Base-by-base conservation (phyloP, 176 grass and related monocot species). In the Eleusine indica region DNA sequence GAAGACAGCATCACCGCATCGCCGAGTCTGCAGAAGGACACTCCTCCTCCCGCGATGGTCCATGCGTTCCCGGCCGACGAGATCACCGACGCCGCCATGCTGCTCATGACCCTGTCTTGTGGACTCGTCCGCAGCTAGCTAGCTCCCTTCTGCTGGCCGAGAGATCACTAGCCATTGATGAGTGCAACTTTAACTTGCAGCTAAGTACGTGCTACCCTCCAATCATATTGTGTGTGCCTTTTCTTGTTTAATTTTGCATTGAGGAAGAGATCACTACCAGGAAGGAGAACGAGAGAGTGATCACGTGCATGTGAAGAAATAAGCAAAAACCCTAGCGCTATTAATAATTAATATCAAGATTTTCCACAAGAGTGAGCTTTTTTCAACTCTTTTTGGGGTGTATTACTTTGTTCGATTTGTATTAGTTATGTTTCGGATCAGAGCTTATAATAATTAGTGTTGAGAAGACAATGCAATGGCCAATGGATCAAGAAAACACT, bases 101-200 rank as follows among this genome's bases (percentile, higher is more conserved):
- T 99, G 74, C 82, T 99, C 85, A 99, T 99, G 93, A 89, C 88
- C n/a, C 74, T 99, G 35, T 99, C 96, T 14, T 99, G 89, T 42
- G 91, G 91, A 17, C 74, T 92, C 35, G 66, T 99, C 58, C 66
- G 41, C 74, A 86, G 89, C 79, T 99, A 85, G 84, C 46, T 67
- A 48, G 19, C 52, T 80, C 18, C 30, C 13, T 66, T 11, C 60
- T 63, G 62, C 44, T 63, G 62, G 73, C 57, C 47, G 38, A 81
- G 49, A 42, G 35, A 64, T 60, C 71, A 65, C 81, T 17, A 38
- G 74, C 61, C 19, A 80, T 47, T 66, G 72, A 86, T 82, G 66
- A 82, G 68, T 76, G 54, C 64, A 46, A 65, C 47, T 71, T 42
- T 42, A 32, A 53, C 39, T 40, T 79, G 74, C 82, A 74, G 21